Conservation (phyloP, 129 eudicot genomes). For the Kitagawia praeruptora region DNA sequence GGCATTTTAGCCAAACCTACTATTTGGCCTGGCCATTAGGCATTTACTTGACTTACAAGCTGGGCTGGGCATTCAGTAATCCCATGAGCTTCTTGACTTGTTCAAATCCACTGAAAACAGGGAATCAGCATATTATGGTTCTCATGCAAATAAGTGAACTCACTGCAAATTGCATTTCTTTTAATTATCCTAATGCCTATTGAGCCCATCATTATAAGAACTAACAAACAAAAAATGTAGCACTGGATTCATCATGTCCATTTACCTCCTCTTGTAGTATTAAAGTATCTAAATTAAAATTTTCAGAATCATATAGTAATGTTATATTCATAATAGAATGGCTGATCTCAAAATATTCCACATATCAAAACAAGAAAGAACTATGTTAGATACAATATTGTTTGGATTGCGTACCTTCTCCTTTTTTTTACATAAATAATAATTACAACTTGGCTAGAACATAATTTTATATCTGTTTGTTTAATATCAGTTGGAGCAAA, state of each 20-base stretch:
- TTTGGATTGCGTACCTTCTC: not conserved
- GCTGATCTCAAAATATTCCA: too few relatives aligned
- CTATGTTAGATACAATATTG: not conserved
- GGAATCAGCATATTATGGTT: not conserved
- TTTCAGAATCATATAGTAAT: not conserved
- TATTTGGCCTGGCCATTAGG: not conserved
- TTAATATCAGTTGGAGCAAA: constrained; percentile 71
- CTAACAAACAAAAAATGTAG: not conserved
- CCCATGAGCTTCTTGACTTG: not conserved
- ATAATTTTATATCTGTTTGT: not conserved
- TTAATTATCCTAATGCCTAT: not conserved
- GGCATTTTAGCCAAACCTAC: not conserved
- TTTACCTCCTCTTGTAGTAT: not conserved
- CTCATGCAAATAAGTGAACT: not conserved
- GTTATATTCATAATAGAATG: not conserved
- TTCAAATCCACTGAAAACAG: not conserved
- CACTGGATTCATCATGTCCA: not conserved
- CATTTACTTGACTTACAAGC: not conserved
- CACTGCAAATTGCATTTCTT: not conserved
- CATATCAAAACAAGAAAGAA: too few relatives aligned
- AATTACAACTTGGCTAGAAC: not conserved
- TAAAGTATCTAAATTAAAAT: not conserved
- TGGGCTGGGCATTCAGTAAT: not conserved
- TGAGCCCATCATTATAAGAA: not conserved
- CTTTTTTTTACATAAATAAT: not conserved